A percentile compares a stretch with the other conserved stretches of the same genome.
Evolutionary conservation across 2,329 filamentous ascomycete species (phyloP).

Genomic region (Aspergillus costaricaensis): DNA sequence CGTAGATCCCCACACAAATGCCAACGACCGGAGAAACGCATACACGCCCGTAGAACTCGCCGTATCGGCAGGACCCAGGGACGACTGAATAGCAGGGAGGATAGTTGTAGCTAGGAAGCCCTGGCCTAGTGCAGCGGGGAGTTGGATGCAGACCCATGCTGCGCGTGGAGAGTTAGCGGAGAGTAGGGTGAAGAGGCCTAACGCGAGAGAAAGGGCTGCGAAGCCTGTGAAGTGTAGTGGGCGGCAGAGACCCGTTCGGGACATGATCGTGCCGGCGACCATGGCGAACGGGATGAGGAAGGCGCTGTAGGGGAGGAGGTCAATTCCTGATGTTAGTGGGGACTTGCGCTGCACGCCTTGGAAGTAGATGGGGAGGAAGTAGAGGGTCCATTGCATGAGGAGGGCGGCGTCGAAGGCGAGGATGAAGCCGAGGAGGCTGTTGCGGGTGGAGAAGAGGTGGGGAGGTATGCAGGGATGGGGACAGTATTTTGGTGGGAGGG

Average conservation of each 20-base stretch:
- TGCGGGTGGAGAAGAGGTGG: slow-evolving; percentile 48
- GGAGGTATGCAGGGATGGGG: slow-evolving; percentile 41
- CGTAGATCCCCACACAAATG: neutral
- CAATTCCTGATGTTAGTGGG: slow-evolving; percentile 34
- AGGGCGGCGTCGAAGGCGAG: slow-evolving; percentile 16
- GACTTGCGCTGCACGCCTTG: slow-evolving; percentile 41
- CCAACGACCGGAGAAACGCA: neutral
- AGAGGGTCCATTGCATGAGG: slow-evolving; percentile 12
- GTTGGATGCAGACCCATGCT: slow-evolving; percentile 32
- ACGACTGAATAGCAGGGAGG: slow-evolving; percentile 27
- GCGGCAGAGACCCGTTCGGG: slow-evolving; percentile 24
- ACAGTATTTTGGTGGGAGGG: slow-evolving; percentile 17
- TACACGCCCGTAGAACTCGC: slow-evolving; percentile 11
- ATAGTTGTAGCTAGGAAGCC: slow-evolving; percentile 19
- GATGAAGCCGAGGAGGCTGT: slow-evolving; percentile 14
- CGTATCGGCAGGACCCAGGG: slow-evolving; percentile 27
- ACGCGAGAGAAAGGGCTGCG: slow-evolving; percentile 25
- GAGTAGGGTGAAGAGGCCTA: slow-evolving; percentile 32
- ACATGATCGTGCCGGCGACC: slow-evolving; percentile 26
- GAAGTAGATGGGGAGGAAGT: slow-evolving; percentile 51
- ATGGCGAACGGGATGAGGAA: slow-evolving; percentile 20
- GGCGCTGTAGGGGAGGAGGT: slow-evolving; percentile 25
- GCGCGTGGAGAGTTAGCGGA: slow-evolving; percentile 24
- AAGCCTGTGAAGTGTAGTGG: slow-evolving; percentile 32
- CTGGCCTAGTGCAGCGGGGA: slow-evolving; percentile 25